Conservation (phyloP, 306 rosid genomes). For the Neltuma alba region DNA sequence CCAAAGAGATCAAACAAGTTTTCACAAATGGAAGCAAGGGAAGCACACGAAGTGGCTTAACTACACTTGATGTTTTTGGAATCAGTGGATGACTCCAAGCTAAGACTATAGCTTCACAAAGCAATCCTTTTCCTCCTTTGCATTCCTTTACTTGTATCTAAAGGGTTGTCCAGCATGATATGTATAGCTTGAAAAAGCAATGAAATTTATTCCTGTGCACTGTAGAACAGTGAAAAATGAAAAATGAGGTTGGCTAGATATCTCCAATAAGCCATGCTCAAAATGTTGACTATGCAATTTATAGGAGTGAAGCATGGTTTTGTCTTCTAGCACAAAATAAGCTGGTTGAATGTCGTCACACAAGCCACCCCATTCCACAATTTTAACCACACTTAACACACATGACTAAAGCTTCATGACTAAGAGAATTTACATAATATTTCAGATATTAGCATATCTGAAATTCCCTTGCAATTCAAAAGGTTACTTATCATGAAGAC, state of each 20-base stretch:
- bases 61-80: not conserved
- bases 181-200: not conserved
- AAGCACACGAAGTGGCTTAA: not conserved
- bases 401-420: slow-evolving; percentile 25
- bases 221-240: not conserved
- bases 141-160: not conserved
- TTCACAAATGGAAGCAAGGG: not conserved
- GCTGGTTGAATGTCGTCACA: not conserved
- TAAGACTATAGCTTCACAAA: not conserved
- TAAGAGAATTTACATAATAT: slow-evolving; percentile 12
- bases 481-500: not conserved
- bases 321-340: not conserved
- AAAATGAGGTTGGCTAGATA: not conserved
- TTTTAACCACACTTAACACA: not conserved
- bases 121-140: not conserved
- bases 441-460: slow-evolving; percentile 9
- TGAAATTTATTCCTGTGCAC: not conserved
- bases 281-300: not conserved
- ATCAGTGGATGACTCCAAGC: not conserved
- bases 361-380: not conserved
- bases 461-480: not conserved
- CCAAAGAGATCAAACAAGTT: not conserved
- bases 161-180: not conserved
- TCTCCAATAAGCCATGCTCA: not conserved
- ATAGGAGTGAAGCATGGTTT: not conserved